These are phyloP conservation scores for Lobosporangium transversale DNA, from an alignment of 192 early-diverging fungal species.

Conservation along the genomic window DNA sequence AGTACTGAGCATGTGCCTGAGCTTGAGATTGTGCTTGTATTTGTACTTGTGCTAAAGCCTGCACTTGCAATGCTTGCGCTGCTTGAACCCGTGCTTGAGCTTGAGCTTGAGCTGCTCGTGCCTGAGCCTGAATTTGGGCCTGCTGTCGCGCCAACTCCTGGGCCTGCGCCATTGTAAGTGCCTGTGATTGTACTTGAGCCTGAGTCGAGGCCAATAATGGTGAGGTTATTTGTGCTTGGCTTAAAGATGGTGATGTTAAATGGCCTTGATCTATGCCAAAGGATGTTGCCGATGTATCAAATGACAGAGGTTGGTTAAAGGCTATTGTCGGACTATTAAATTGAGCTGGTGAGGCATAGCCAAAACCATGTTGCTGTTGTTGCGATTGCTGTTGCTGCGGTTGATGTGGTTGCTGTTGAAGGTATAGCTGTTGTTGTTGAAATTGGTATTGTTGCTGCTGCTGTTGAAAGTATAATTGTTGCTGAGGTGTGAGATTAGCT, in stretches of 20 bases:
- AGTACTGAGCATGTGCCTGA: conserved; percentile 4
- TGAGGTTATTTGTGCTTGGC: conserved; percentile 10
- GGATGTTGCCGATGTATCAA: conserved; percentile 16
- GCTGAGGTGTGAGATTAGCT: conserved; percentile 19
- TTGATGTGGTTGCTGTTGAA: conserved; percentile 9
- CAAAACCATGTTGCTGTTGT: conserved; percentile 23
- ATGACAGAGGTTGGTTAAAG: conserved; percentile 28
- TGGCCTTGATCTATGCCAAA: conserved; percentile 34
- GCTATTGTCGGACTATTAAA: conserved; percentile 26
- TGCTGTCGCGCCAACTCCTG: conserved; percentile 9
- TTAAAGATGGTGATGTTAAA: conserved; percentile 18
- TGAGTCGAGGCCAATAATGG: conserved; percentile 3
- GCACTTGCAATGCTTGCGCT: too few relatives aligned
- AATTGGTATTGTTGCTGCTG: conserved; percentile 14
- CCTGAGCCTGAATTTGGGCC: conserved; percentile 34
- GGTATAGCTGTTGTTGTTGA: conserved; percentile 11
- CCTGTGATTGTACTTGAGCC: conserved; percentile 5
- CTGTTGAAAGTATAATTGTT: conserved; percentile 29
- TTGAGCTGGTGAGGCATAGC: conserved; percentile 18
- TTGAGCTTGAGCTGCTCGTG: conserved; percentile 34
- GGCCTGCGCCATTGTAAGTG: conserved; percentile 1
- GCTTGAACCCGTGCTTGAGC: too few relatives aligned
- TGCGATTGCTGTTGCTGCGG: conserved; percentile 12
- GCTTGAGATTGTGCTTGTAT: too few relatives aligned
- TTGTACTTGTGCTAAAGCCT: conserved; percentile 47